Evolutionary conservation across 306 rosid genomes (phyloP).

Genomic region (Glycine tomentella): DNA sequence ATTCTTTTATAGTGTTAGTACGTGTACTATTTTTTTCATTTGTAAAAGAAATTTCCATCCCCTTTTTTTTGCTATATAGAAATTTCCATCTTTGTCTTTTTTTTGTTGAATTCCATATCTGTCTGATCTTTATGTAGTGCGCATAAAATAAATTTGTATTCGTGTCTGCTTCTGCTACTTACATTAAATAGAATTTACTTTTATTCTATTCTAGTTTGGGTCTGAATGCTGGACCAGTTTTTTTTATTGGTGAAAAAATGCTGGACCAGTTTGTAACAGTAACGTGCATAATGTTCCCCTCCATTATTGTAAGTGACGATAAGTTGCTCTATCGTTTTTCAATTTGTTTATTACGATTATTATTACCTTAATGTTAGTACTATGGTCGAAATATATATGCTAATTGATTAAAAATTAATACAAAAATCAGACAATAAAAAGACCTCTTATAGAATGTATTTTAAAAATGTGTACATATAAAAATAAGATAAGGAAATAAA

Average conservation of each 20-base stretch:
- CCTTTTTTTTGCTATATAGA: too few relatives aligned
- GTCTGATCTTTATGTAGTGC: background rate
- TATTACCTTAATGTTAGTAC: background rate
- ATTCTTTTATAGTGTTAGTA: too few relatives aligned
- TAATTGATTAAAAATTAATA: too few relatives aligned
- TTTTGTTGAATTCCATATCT: background rate
- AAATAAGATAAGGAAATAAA: too few relatives aligned
- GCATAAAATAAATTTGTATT: background rate
- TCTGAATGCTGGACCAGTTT: constrained; percentile 32
- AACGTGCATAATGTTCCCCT: background rate
- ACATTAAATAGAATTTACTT: background rate
- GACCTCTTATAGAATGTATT: too few relatives aligned
- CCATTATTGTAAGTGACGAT: constrained; percentile 1
- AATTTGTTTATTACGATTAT: background rate
- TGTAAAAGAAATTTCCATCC: too few relatives aligned
- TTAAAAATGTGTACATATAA: too few relatives aligned
- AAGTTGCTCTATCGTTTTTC: background rate
- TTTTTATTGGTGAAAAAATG: background rate
- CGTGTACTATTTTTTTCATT: too few relatives aligned
- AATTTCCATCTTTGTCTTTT: background rate
- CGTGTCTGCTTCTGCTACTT: background rate
- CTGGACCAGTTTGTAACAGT: constrained; percentile 28
- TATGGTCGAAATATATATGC: background rate
- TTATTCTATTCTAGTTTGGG: background rate
- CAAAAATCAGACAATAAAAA: too few relatives aligned